Evolutionary conservation across 768 basidiomycete genomes (phyloP), one percentile per base, ranked within the genome.

Genomic region (Cystofilobasidium bisporidii): DNA sequence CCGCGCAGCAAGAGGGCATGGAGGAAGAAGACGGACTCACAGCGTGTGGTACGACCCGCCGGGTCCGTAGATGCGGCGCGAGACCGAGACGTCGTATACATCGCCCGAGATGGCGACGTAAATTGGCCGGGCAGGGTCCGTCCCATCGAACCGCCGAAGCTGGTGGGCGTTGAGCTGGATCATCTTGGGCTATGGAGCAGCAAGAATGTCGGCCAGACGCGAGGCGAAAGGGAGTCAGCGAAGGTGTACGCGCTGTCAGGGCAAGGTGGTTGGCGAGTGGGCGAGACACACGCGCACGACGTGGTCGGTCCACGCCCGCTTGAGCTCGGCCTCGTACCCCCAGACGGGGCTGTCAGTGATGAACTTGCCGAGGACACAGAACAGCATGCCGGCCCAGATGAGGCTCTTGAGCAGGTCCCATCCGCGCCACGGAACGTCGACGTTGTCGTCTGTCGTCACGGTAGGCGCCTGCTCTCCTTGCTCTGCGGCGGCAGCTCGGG

Each of bases 61-160:
- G 45, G 86, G 87, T 61, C 92, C 91, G 76, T 98, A 98, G 14
- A 82, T 81, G 26, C 87, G 81, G 67, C 81, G 80, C 71, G 85
- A 85, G 69, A 82, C 81, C n/a, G 86, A 84, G 62, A 98, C 93
- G 74, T 98, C 93, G 77, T 86, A 98, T 11, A 98, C 90, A 62
- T 88, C 87, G 17, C 89, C 88, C 74, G 91, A 89, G 75, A 98
- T 87, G 67, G 91, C 92, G 57, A 98, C 78, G 78, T 91, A 97
- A 59, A 92, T 77, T 30, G 91, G 89, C 73, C 79, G 83, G 33
- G 78, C 80, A 43, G 81, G 78, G 55, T 83, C 80, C n/a, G 76
- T 77, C 48, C 93, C 93, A 75, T 91, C 87, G 75, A 82, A 91
- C 67, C 80, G 77, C 33, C 83, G 78, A 45, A 98, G 80, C 66